Percentiles rank a stretch among this genome's conserved stretches.
These are phyloP conservation scores for Colletotrichum chlorophyti DNA, from an alignment of 2,329 filamentous ascomycete genomes.

Conservation along the genomic window DNA sequence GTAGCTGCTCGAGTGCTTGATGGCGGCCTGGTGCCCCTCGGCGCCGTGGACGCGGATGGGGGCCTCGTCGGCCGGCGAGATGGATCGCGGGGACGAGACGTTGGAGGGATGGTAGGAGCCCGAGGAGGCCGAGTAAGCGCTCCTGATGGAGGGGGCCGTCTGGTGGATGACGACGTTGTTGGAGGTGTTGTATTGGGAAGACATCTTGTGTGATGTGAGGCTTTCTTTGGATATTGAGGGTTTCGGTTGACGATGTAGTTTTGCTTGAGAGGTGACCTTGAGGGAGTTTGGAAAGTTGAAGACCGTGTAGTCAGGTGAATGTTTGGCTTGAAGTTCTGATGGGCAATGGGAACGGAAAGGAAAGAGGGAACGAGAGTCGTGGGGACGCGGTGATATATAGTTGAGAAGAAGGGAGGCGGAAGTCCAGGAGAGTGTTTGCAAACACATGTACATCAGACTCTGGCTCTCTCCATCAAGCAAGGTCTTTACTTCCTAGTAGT, in stretches of 20 bases:
- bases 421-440: no score
- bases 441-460: background rate
- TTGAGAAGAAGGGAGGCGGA: no score
- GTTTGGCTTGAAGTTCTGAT: background rate
- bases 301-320: background rate
- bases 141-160: constrained; percentile 36
- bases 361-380: background rate
- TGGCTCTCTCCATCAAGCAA: constrained; percentile 18
- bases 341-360: background rate
- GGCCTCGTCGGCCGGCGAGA: constrained; percentile 15
- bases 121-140: constrained; percentile 35
- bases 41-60: constrained; percentile 41
- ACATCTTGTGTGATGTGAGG: constrained; percentile 12
- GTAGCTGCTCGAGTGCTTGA: constrained; percentile 37
- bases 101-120: constrained; percentile 25
- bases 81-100: constrained; percentile 17
- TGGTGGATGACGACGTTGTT: constrained; percentile 43
- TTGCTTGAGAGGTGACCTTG: constrained; percentile 1
- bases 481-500: no score
- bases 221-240: background rate
- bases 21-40: constrained; percentile 34
- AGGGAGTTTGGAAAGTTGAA: background rate
- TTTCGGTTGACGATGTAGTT: background rate
- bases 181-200: constrained; percentile 32
- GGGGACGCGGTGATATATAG: constrained; percentile 17